Evolutionary conservation across 2,329 filamentous ascomycete species (phyloP), one percentile per base, ranked within the genome.

Genomic region (Elsinoe necatrix): DNA sequence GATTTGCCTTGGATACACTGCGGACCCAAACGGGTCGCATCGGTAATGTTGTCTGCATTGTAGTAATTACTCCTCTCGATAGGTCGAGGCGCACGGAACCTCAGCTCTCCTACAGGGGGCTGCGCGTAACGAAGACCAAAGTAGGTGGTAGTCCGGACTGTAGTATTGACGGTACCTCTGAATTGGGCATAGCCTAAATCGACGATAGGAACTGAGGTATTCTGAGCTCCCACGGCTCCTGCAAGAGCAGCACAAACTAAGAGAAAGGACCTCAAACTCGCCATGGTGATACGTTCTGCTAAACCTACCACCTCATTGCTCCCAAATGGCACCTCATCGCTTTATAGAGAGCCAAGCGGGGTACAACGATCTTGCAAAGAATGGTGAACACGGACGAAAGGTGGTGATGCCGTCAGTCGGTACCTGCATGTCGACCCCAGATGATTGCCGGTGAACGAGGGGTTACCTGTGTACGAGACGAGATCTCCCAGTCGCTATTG

Each of bases 11-110:
- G 66, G 8, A 66, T 61, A 52, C 69, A 70, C 23, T 60, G 57
- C 14, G 65, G 63, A 3, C 61, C 62, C 2, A 60, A 55, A 14
- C 50, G 47, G 2, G 65, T 65, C 7, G 67, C 69, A 54, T 69
- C 57, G 39, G 66, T 59, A 18, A 65, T 42, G 1, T 47, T 55
- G n/a, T 47, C 59, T 14, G 55, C 23, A 31, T 61, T 50, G 54
- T 61, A 64, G 42, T 61, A 58, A 23, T 62, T 64, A 16, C 59
- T 58, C 3, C 29, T 16, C 48, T 65, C 64, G 47, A 69, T 69
- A 4, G 64, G 61, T 4, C 55, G 37, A 4, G 69, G 66, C 23
- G 64, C 61, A 55, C 64, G 63, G 67, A 68, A 71, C 6, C 69
- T 63, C 11, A 68, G 62, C 4, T 63, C 25, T 3, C 64, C 67